Evolutionary conservation across 495 filamentous ascomycete species (phyloP).

Genomic region (Endocarpon pusillum): DNA sequence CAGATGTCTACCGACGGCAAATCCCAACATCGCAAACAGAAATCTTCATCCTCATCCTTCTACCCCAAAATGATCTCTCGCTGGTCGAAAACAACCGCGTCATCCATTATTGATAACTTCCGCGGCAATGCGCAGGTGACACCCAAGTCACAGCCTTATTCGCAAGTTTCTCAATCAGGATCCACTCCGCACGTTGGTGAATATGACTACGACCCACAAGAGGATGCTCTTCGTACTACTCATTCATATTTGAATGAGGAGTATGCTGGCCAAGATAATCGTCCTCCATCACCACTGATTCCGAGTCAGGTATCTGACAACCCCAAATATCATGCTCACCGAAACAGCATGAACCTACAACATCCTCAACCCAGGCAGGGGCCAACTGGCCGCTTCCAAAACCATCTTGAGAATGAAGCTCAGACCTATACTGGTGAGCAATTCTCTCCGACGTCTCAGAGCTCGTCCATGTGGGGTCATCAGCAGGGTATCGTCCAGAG

Average conservation of each 20-base stretch:
- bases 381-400: constrained; percentile 66
- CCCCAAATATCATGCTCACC: constrained; percentile 80
- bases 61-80: constrained; percentile 88
- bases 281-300: constrained; percentile 43
- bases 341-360: constrained; percentile 72
- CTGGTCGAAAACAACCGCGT: constrained; percentile 92
- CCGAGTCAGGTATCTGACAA: constrained; percentile 55
- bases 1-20: constrained; percentile 51
- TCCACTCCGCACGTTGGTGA: constrained; percentile 53
- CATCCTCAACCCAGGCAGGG: constrained; percentile 82
- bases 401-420: constrained; percentile 63
- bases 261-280: constrained; percentile 27
- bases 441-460: constrained; percentile 41
- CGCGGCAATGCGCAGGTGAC: constrained; percentile 31
- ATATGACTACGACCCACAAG: constrained; percentile 46
- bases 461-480: constrained; percentile 56
- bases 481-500: constrained; percentile 28
- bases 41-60: constrained; percentile 62
- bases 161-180: constrained; percentile 49
- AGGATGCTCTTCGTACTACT: constrained; percentile 55
- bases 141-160: constrained; percentile 31
- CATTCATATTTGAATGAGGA: constrained; percentile 37
- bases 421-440: constrained; percentile 43
- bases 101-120: constrained; percentile 43
- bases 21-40: constrained; percentile 76